These are phyloP conservation scores for Taxawa tesnikishii DNA, from an alignment of 2,329 filamentous ascomycete genomes.

Conservation along the genomic window DNA sequence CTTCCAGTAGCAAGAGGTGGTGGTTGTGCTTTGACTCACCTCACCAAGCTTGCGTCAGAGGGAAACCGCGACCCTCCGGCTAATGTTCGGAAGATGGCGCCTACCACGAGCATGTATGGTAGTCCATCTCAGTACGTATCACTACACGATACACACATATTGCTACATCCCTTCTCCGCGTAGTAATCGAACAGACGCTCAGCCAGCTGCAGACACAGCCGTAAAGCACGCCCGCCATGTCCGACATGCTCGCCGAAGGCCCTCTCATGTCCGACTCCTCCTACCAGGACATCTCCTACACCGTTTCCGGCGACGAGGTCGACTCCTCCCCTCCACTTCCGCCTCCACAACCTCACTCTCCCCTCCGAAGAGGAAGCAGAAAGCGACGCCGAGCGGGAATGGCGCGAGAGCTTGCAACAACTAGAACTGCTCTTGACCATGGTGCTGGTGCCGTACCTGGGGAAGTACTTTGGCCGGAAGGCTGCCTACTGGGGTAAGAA, in stretches of 20 bases:
- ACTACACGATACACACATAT: too few species aligned
- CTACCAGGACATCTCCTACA: conserved; percentile 33
- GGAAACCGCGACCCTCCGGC: too few species aligned
- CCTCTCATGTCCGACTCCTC: conserved; percentile 19
- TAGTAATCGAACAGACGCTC: too few species aligned
- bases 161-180: too few species aligned
- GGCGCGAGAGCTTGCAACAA: conserved; percentile 89
- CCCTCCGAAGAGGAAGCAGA: conserved; percentile 38
- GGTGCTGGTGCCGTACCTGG: conserved; percentile 85
- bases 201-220: too few species aligned
- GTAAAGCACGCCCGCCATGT: background rate
- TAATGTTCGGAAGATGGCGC: too few species aligned
- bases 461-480: conserved; percentile 89
- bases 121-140: too few species aligned
- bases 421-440: conserved; percentile 86
- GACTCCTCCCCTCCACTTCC: conserved; percentile 40
- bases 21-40: too few species aligned
- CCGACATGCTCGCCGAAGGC: background rate
- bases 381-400: conserved; percentile 86
- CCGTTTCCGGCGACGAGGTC: conserved; percentile 23
- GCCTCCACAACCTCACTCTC: conserved; percentile 36
- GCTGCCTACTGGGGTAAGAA: conserved; percentile 90
- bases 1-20: too few species aligned
- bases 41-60: too few species aligned
- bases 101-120: too few species aligned